Conservation (phyloP, 2,329 filamentous ascomycete genomes). For the Penicillium nordicum region DNA sequence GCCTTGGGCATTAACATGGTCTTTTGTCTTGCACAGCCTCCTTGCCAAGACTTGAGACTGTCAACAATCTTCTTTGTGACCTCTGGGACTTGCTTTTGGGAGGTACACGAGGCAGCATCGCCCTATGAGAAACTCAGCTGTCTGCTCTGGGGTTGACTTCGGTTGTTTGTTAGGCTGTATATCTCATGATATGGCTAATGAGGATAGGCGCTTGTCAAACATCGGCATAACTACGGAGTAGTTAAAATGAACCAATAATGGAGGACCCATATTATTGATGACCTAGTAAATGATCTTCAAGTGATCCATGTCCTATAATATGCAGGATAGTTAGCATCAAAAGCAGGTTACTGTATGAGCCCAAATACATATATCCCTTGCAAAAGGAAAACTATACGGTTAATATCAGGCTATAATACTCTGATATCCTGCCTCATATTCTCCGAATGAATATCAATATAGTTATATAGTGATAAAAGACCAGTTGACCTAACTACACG, state of each 20-base stretch:
- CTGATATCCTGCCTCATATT: neutral
- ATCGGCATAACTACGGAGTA: neutral
- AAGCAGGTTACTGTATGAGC: neutral
- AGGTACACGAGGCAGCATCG: neutral
- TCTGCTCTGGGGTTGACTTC: neutral
- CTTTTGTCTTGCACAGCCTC: conserved; percentile 8
- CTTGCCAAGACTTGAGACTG: conserved; percentile 8
- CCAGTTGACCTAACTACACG: too few species aligned
- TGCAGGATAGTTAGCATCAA: neutral
- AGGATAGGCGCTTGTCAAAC: neutral
- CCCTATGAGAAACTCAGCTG: neutral
- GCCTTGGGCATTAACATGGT: neutral
- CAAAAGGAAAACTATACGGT: too few species aligned
- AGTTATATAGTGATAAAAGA: too few species aligned
- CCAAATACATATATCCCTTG: neutral
- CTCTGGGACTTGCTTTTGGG: neutral
- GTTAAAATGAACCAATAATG: neutral
- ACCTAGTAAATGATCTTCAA: neutral
- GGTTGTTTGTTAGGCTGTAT: neutral
- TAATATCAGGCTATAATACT: too few species aligned
- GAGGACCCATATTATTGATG: neutral
- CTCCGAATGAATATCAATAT: neutral
- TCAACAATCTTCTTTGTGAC: neutral
- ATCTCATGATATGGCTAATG: neutral
- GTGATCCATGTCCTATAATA: neutral